phyloP scores from a whole-genome alignment of 2,329 filamentous ascomycete genomes.

The Paraphoma chrysanthemicola region DNA sequence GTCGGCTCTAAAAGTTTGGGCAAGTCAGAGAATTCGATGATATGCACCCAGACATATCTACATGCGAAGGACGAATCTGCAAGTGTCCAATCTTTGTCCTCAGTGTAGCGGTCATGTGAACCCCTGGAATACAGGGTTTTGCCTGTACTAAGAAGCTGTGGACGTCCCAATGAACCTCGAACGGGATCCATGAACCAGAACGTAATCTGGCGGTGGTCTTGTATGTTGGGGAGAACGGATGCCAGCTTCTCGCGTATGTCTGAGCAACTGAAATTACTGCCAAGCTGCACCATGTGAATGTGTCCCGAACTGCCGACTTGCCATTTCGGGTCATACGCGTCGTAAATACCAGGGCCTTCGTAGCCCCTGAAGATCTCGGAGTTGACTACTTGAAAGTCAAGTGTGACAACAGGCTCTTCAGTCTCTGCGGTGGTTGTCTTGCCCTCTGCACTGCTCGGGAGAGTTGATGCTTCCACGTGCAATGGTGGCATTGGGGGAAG shows the following conservation, averaged over 20 bases:
- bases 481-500: constrained; percentile 19
- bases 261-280: constrained; percentile 30
- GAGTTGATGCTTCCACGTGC: constrained; percentile 7
- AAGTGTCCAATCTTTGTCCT: constrained; percentile 35
- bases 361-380: constrained; percentile 43
- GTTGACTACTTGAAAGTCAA: constrained; percentile 42
- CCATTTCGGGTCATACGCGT: constrained; percentile 41
- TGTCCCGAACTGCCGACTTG: constrained; percentile 13
- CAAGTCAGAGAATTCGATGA: constrained; percentile 38
- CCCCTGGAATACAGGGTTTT: constrained; percentile 43
- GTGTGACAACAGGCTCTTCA: constrained; percentile 9
- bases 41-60: constrained; percentile 43
- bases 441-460: constrained; percentile 8
- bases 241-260: constrained; percentile 42
- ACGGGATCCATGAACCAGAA: constrained; percentile 49
- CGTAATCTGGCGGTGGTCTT: constrained; percentile 48
- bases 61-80: constrained; percentile 27
- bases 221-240: constrained; percentile 30
- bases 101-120: constrained; percentile 32
- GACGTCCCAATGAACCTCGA: constrained; percentile 36
- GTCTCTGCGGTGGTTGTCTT: neutral
- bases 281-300: constrained; percentile 29
- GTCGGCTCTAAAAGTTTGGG: constrained; percentile 34
- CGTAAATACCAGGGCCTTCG: constrained; percentile 47
- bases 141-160: constrained; percentile 38